Evolutionary conservation across 2,329 filamentous ascomycete species (phyloP), one percentile per base, ranked within the genome.

Genomic region (Volutella citrinella): DNA sequence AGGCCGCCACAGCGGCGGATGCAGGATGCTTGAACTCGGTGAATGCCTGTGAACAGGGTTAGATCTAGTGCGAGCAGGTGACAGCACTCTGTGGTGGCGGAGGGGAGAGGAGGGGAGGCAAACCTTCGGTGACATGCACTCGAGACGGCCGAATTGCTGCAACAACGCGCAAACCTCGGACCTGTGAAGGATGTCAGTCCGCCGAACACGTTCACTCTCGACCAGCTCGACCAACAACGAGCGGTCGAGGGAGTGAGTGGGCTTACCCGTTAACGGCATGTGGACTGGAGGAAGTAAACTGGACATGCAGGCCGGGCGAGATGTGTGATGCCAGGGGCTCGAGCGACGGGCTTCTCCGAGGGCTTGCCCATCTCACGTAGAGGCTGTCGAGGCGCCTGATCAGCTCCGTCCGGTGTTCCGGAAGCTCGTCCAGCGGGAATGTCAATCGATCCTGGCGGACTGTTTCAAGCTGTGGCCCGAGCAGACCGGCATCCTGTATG

Each of bases 361-460:
- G 65, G 11, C 80, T 77, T n/a, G 77, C 73, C 87, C 89, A 95
- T 56, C 84, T 78, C 38, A 96, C 66, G 59, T 91, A 84, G 25
- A 96, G 65, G 58, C 88, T 81, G 50, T 83, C 76, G 44, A 76
- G 78, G 50, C 76, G 69, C 34, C 73, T 69, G 17, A 95, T 66
- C 11, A 84, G 62, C 17, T 71, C 61, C 39, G 71, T 73, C 12
- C 93, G 59, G 59, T 87, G 80, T 12, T 64, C 54, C 5, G 88
- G 84, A 24, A 96, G 72, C 65, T 95, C 87, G 30, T 81, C 70
- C 14, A 89, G 64, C 22, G 75, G 72, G 42, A 93, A 63, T 1
- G 87, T 95, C 47, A 91, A 63, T 40, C 84, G 78, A 56, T 93
- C 86, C 62, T 97, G 87, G 46, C 87, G 82, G 11, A 80, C 79